Evolutionary conservation across 78 protist genomes (phyloP).

Genomic region (Dictyostelium firmibasis): DNA sequence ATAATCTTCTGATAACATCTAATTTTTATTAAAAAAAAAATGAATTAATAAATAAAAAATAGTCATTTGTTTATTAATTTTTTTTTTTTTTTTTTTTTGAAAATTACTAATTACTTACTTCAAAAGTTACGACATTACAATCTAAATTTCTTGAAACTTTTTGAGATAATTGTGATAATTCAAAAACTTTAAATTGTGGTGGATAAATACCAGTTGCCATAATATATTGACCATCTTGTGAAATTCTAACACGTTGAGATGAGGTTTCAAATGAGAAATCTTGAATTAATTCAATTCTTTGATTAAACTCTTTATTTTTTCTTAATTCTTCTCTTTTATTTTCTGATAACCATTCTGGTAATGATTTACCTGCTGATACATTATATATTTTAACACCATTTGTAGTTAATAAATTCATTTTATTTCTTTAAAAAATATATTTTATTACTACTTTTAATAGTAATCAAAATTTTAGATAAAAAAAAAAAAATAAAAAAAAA

Average conservation of each 20-base stretch:
- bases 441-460: not conserved
- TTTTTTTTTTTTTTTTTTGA: not conserved
- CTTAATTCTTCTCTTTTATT: slow-evolving; percentile 50
- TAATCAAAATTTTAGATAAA: not conserved
- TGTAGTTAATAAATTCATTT: slow-evolving; percentile 78
- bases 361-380: slow-evolving; percentile 86
- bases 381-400: slow-evolving; percentile 90
- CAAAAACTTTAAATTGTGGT: slow-evolving; percentile 95
- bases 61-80: not conserved
- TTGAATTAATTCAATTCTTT: slow-evolving; percentile 95
- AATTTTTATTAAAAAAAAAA: not conserved
- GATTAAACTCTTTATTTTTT: slow-evolving; percentile 62
- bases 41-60: not conserved
- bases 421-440: not conserved
- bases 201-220: slow-evolving; percentile 93
- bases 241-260: slow-evolving; percentile 59
- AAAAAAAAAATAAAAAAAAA: not conserved
- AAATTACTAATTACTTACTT: slow-evolving; percentile 15
- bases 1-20: slow-evolving; percentile 94
- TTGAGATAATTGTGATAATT: slow-evolving; percentile 89
- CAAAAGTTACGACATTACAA: slow-evolving; percentile 82
- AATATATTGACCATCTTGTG: slow-evolving; percentile 88
- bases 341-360: slow-evolving; percentile 90
- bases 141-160: slow-evolving; percentile 92
- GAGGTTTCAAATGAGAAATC: slow-evolving; percentile 95